Percentiles rank a stretch among this genome's conserved stretches.
Conservation (phyloP, 306 rosid genomes). For the Macrotyloma uniflorum region DNA sequence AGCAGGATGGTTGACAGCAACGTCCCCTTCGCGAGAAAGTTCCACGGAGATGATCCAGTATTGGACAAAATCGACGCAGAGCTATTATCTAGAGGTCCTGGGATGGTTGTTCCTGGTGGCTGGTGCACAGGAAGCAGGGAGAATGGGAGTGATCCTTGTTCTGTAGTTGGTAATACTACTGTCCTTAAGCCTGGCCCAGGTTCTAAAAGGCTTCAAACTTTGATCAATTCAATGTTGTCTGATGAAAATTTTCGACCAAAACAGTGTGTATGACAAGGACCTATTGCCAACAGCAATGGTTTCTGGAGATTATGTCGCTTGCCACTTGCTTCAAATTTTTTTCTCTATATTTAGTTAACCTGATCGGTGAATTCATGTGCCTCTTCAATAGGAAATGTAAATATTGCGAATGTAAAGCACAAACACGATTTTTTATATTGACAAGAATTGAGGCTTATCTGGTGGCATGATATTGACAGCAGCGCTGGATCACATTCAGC, state of each 20-base stretch:
- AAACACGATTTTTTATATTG: constrained; percentile 24
- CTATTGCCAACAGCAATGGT: constrained; percentile 6
- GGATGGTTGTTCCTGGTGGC: constrained; percentile 81
- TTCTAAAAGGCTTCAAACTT: constrained; percentile 61
- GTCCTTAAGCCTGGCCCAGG: constrained; percentile 74
- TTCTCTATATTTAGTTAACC: constrained; percentile 40
- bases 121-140: constrained; percentile 81
- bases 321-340: constrained; percentile 26
- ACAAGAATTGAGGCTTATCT: constrained; percentile 37
- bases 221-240: constrained; percentile 66
- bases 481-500: constrained; percentile 26
- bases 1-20: constrained; percentile 62
- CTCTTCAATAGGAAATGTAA: constrained; percentile 28
- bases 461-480: constrained; percentile 33
- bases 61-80: constrained; percentile 71
- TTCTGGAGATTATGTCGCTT: not conserved
- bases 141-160: constrained; percentile 84
- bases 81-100: constrained; percentile 57
- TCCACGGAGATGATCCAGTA: constrained; percentile 66
- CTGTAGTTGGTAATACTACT: constrained; percentile 55
- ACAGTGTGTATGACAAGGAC: constrained; percentile 66
- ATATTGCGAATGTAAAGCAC: constrained; percentile 28
- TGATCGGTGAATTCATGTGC: constrained; percentile 14
- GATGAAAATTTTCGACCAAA: constrained; percentile 64
- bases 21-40: constrained; percentile 86